phyloP scores from a whole-genome alignment of 331 rosid genomes.

The Rosa hybrid region DNA sequence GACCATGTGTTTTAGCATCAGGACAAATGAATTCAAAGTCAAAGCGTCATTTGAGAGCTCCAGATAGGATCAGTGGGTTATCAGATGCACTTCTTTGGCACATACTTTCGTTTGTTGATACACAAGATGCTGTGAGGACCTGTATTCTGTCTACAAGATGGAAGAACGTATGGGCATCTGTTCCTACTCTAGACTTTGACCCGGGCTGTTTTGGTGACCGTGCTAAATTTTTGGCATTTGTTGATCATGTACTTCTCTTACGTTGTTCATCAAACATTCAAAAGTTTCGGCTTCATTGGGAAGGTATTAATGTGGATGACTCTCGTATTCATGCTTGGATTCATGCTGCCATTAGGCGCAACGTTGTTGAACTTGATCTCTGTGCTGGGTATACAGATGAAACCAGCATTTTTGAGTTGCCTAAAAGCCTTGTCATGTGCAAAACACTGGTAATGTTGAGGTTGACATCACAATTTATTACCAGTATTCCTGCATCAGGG shows the following conservation, averaged over 20 bases:
- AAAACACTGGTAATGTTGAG: neutral
- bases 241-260: neutral
- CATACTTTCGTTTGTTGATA: neutral
- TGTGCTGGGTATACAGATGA: neutral
- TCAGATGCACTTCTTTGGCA: neutral
- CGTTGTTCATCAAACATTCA: neutral
- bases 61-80: neutral
- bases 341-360: neutral
- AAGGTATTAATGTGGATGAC: no score
- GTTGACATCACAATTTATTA: neutral
- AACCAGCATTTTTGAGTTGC: no score
- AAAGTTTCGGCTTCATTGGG: neutral
- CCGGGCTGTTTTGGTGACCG: no score
- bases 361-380: constrained; percentile 6
- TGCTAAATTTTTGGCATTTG: no score
- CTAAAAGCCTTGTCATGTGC: neutral
- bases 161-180: neutral
- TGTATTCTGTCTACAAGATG: neutral
- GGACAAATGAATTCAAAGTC: neutral
- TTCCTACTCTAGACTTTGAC: neutral
- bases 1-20: neutral
- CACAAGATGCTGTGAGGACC: neutral
- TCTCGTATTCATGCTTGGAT: neutral
- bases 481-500: neutral
- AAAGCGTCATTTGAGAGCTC: neutral